Conservation (phyloP, 1,284 basidiomycete species). For the Ceratobasidium sp. region DNA sequence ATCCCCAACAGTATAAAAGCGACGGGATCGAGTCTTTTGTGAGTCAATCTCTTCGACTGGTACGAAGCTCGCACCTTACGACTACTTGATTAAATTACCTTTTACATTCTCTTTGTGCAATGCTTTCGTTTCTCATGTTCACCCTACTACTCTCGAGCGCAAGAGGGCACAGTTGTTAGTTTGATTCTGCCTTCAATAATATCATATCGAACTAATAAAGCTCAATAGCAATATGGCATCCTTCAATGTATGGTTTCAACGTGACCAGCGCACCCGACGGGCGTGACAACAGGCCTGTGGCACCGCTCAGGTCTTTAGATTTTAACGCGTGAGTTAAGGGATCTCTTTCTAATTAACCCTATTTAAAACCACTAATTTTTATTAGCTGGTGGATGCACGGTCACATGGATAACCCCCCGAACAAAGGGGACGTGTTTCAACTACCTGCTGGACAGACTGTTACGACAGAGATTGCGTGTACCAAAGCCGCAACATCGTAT, state of each 20-base stretch:
- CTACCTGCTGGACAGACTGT: conserved; percentile 68
- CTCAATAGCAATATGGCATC: conserved; percentile 58
- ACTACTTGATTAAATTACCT: background rate
- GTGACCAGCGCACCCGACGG: conserved; percentile 65
- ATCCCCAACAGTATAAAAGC: background rate
- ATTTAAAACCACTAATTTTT: background rate
- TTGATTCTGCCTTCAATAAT: too few relatives aligned
- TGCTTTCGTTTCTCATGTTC: background rate
- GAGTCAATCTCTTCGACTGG: conserved; percentile 26
- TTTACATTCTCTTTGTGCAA: conserved; percentile 2
- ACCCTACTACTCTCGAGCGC: conserved; percentile 19
- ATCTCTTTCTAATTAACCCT: background rate
- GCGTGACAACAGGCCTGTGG: conserved; percentile 70
- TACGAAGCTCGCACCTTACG: conserved; percentile 18
- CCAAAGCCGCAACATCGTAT: conserved; percentile 67
- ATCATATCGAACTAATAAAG: too few relatives aligned
- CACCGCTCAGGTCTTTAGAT: conserved; percentile 67
- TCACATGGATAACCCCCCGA: conserved; percentile 69
- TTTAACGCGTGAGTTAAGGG: conserved; percentile 78
- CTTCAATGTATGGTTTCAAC: conserved; percentile 68
- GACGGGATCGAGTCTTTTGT: background rate
- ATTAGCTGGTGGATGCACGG: conserved; percentile 62
- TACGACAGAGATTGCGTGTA: conserved; percentile 69
- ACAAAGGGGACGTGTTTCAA: conserved; percentile 68
- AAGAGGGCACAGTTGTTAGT: conserved; percentile 34